Evolutionary conservation across 2,329 filamentous ascomycete genomes (phyloP), one percentile per base, ranked within the genome.

Genomic region (Apiospora marii): DNA sequence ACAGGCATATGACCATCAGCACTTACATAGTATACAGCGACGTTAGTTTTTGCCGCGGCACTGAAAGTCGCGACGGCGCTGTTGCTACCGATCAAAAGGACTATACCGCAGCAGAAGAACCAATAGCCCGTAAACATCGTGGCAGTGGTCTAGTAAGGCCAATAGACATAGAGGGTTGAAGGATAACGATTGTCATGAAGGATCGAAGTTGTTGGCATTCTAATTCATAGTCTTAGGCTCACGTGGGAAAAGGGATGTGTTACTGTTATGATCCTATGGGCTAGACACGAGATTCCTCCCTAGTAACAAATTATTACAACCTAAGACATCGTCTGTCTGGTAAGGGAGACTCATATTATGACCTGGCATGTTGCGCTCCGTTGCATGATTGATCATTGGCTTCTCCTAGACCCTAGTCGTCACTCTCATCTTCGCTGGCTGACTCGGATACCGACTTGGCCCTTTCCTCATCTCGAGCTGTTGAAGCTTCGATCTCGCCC

Each of bases 1-100:
- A 71, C n/a, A 13, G 22, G 72, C 2, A 67, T 24, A 12, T 48
- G 43, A 22, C 24, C 30, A 16, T 7, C 4, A 4, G 24, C 19
- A 24, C 78, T 72, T 79, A 85, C 84, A 76, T 82, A 86, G 74
- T 85, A 86, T 4, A 85, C 79, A 10, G 80, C 84, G 46, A 85
- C 78, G 74, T 85, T 85, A 53, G 79, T 79, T 70, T 82, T 82
- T 0, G 81, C 81, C 5, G 70, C 74, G 43, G 78, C 74, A 71
- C 79, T 76, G 73, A 83, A 84, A 10, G 75, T 73, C 58, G 75
- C 78, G 16, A 73, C 24, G 3, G 34, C 34, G n/a, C 19, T 14
- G 34, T 64, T 22, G 34, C 34, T 64, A 19, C 34, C 34, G 13
- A 64, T 41, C 19, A 64, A 34, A 22, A 64, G 58, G 19, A 64